Base-by-base conservation (phyloP, 176 grass and related monocot species). In the Cymbopogon citratus region DNA sequence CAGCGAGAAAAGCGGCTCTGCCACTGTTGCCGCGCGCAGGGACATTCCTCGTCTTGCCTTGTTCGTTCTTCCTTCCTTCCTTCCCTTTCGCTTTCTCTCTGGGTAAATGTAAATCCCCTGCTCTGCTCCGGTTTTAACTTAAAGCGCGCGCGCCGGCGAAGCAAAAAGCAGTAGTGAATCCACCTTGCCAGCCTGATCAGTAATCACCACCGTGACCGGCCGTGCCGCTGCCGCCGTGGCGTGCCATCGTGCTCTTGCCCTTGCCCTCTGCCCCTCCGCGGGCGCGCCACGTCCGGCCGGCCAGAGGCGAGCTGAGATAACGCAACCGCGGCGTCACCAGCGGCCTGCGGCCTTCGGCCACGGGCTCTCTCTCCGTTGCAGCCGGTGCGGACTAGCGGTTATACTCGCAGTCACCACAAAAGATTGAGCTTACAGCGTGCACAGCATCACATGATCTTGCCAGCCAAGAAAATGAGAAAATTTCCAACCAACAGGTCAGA, bases 71-170 rank as follows among this genome's bases (percentile, higher is more conserved):
- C 1, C 21, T 15, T n/a, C n/a, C n/a, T n/a, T n/a, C n/a, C n/a
- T n/a, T 9, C 28, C 2, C 81, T 81, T 80, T 85, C n/a, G 25
- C 81, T 85, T 79, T 74, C 70, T 67, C 71, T 68, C 63, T 83
- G 49, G 9, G 40, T 45, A 80, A 76, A 40, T 9, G 31, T 33
- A 76, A 40, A 8, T 21, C 12, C 69, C 41, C 12, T 0, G 40
- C 27, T n/a, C n/a, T n/a, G n/a, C 24, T 15, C 45, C 9, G 71
- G 76, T 52, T 52, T 86, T 72, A 71, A 78, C 56, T 69, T 81
- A 69, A 84, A 75, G 81, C 60, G 24, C 33, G 10, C 38, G 8
- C 31, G 0, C 65, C 59, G 4, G 13, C 12, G 24, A 65, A 33
- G 18, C 18, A 18, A 36, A 18, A 18, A 46, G 31, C 36, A 16